These are phyloP conservation scores for Trichothecium sympodiale DNA, from an alignment of 2,329 filamentous ascomycete species.

Conservation along the genomic window DNA sequence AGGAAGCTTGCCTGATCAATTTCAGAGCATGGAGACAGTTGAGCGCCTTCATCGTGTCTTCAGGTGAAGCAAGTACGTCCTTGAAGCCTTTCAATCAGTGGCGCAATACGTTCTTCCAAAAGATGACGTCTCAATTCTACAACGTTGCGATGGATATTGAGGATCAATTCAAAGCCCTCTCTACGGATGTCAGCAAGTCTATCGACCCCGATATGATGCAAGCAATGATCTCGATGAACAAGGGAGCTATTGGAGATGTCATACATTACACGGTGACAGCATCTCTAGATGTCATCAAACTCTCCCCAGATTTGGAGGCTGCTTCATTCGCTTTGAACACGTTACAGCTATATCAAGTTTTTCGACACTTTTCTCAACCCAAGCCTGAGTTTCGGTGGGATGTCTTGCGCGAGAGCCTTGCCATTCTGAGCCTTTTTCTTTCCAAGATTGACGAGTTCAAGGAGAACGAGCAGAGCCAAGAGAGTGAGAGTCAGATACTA, in stretches of 20 bases:
- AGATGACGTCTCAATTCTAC: conserved; percentile 45
- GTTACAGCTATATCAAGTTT: conserved; percentile 39
- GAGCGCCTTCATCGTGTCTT: conserved; percentile 44
- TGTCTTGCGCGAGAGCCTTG: conserved; percentile 31
- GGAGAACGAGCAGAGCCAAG: conserved; percentile 23
- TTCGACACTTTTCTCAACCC: conserved; percentile 32
- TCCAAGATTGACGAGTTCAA: conserved; percentile 31
- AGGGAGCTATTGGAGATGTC: conserved; percentile 40
- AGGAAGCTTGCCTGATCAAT: conserved; percentile 54
- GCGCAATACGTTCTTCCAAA: conserved; percentile 46
- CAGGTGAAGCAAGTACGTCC: conserved; percentile 31
- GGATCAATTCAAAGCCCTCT: conserved; percentile 39
- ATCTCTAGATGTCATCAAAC: conserved; percentile 39
- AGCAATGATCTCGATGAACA: conserved; percentile 40
- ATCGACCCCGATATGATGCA: conserved; percentile 34
- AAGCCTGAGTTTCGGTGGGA: conserved; percentile 35
- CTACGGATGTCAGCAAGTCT: conserved; percentile 27
- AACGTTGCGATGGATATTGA: conserved; percentile 45
- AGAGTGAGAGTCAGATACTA: conserved; percentile 24
- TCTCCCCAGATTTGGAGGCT: conserved; percentile 31
- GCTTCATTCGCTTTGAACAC: conserved; percentile 39
- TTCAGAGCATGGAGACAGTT: conserved; percentile 53
- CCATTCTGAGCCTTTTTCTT: conserved; percentile 36
- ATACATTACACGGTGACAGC: conserved; percentile 35
- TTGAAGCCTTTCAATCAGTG: conserved; percentile 35